A percentile compares a stretch with the other conserved stretches of the same genome.
These are phyloP conservation scores for Tulasnella sp. DNA, from an alignment of 768 basidiomycete species.

Conservation along the genomic window DNA sequence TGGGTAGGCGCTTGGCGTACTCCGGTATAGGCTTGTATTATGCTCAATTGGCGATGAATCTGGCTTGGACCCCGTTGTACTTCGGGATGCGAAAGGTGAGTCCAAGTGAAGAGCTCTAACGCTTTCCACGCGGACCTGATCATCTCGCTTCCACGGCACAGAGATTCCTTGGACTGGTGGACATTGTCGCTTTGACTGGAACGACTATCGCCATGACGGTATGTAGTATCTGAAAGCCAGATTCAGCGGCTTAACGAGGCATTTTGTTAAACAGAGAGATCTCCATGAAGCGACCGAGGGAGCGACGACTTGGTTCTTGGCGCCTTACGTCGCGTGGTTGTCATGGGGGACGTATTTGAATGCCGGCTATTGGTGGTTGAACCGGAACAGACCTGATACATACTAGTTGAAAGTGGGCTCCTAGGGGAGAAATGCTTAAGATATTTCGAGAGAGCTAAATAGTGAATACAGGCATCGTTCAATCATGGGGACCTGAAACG, in stretches of 20 bases:
- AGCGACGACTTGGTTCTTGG: conserved; percentile 47
- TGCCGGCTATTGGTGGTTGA: conserved; percentile 60
- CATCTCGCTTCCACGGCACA: conserved; percentile 34
- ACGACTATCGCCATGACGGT: conserved; percentile 58
- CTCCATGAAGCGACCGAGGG: conserved; percentile 49
- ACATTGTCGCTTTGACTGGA: conserved; percentile 52
- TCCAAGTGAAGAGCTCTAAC: background rate
- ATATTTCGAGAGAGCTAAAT: no score
- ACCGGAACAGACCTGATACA: conserved; percentile 35
- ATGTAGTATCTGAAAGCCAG: conserved; percentile 66
- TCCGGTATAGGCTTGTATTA: conserved; percentile 58
- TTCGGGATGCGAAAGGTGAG: conserved; percentile 51
- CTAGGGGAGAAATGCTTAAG: background rate
- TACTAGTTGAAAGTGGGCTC: background rate
- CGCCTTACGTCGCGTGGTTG: conserved; percentile 66
- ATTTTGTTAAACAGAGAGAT: conserved; percentile 41
- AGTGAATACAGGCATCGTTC: no score
- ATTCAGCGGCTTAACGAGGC: conserved; percentile 51
- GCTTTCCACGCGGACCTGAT: background rate
- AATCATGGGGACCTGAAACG: no score
- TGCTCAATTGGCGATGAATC: conserved; percentile 56
- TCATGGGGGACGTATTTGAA: conserved; percentile 66
- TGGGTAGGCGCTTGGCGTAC: conserved; percentile 43
- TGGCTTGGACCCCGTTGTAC: conserved; percentile 63
- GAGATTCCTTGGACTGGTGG: conserved; percentile 54